Conservation (phyloP, 768 basidiomycete species). For the Suillus luteus region DNA sequence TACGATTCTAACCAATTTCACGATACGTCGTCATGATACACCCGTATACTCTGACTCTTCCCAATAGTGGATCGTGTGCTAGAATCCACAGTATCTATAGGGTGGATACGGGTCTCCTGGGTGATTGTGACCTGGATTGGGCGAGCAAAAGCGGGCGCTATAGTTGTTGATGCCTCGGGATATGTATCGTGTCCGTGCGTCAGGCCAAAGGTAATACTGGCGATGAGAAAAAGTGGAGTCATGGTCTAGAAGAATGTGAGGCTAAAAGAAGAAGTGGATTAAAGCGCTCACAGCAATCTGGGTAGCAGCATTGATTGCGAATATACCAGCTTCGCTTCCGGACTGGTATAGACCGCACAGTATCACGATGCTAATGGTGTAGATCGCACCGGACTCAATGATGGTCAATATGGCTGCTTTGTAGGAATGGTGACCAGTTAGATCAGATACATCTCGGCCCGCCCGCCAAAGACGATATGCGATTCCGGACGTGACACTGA, state of each 20-base stretch:
- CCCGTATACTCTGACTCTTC: not conserved
- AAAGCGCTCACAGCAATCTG: constrained; percentile 18
- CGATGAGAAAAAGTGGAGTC: constrained; percentile 20
- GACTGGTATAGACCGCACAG: constrained; percentile 12
- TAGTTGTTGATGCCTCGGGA: not conserved
- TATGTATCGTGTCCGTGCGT: constrained; percentile 3
- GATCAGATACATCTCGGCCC: not conserved
- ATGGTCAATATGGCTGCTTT: constrained; percentile 16
- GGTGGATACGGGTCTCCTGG: not conserved
- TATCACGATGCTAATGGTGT: constrained; percentile 18
- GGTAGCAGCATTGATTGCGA: constrained; percentile 10
- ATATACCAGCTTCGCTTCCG: not conserved
- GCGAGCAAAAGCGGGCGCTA: not conserved
- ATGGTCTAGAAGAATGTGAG: constrained; percentile 14
- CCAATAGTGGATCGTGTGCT: not conserved
- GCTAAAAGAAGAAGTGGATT: not conserved
- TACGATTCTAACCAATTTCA: not conserved
- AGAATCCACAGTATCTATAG: not conserved
- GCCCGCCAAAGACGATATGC: constrained; percentile 18
- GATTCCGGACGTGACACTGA: constrained; percentile 18
- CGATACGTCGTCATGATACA: not conserved
- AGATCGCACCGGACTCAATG: constrained; percentile 23
- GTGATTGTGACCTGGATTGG: not conserved
- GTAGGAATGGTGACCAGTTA: constrained; percentile 9
- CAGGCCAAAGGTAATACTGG: constrained; percentile 16